These are phyloP conservation scores for Boletus subcaerulescens DNA, from an alignment of 768 basidiomycete species.

Conservation along the genomic window DNA sequence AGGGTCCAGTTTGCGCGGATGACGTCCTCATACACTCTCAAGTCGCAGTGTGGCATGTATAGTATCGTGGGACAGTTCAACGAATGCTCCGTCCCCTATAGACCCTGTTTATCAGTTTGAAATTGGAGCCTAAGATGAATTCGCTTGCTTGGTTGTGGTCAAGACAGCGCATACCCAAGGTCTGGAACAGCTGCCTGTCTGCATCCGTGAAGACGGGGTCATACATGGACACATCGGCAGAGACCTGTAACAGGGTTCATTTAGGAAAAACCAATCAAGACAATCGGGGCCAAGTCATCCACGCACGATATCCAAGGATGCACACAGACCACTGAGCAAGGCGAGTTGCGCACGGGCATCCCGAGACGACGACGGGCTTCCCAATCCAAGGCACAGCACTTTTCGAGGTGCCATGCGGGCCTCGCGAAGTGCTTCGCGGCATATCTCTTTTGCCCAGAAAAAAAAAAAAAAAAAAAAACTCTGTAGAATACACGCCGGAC, in stretches of 20 bases:
- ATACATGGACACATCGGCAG: constrained; percentile 49
- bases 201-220: constrained; percentile 73
- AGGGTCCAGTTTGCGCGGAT: constrained; percentile 59
- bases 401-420: constrained; percentile 24
- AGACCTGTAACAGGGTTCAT: constrained; percentile 38
- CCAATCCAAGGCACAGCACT: constrained; percentile 70
- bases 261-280: constrained; percentile 11
- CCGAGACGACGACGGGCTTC: constrained; percentile 62
- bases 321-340: constrained; percentile 56
- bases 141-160: constrained; percentile 51
- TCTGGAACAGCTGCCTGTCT: constrained; percentile 50
- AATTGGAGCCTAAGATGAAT: constrained; percentile 8
- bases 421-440: constrained; percentile 33
- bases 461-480: constrained; percentile 10
- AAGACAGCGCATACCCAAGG: constrained; percentile 34
- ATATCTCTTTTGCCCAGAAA: constrained; percentile 30
- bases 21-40: constrained; percentile 65
- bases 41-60: constrained; percentile 80
- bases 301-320: constrained; percentile 60
- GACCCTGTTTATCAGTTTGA: constrained; percentile 7
- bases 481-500: constrained; percentile 1
- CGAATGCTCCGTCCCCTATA: constrained; percentile 34
- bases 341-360: constrained; percentile 68
- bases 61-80: constrained; percentile 51
- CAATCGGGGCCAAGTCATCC: constrained; percentile 6